Evolutionary conservation across 225 moss, liverwort and hornwort genomes (phyloP).

Genomic region (Bryoerythrophyllum caledonicum): DNA sequence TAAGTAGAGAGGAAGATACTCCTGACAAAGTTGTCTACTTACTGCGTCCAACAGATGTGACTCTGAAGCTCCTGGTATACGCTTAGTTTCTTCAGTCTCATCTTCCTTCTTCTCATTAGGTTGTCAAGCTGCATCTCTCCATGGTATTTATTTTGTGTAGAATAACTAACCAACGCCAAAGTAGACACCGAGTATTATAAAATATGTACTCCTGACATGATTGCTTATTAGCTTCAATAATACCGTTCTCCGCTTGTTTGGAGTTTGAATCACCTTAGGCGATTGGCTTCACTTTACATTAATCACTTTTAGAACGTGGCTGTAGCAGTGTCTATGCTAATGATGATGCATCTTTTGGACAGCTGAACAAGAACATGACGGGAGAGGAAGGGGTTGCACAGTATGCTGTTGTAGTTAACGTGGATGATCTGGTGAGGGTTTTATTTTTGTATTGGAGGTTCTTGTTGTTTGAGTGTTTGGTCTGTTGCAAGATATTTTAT

Average conservation of each 20-base stretch:
- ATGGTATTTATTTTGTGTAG: constrained; percentile 2
- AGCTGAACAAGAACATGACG: constrained; percentile 79
- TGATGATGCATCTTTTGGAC: constrained; percentile 30
- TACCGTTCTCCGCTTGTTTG: constrained; percentile 1
- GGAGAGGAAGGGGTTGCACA: constrained; percentile 62
- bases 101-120: constrained; percentile 11
- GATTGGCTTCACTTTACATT: background rate
- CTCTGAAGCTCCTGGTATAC: constrained; percentile 76
- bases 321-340: constrained; percentile 19
- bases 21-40: constrained; percentile 62
- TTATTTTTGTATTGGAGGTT: constrained; percentile 6
- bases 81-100: constrained; percentile 9
- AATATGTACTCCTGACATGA: constrained; percentile 4
- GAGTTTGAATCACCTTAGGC: background rate
- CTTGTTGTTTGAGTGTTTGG: constrained; percentile 10
- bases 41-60: constrained; percentile 75
- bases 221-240: background rate
- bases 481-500: background rate
- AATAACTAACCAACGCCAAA: constrained; percentile 1
- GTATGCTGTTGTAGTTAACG: constrained; percentile 66
- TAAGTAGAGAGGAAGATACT: constrained; percentile 46
- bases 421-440: constrained; percentile 77
- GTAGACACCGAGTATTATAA: background rate
- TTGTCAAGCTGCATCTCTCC: background rate
- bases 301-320: background rate